Evolutionary conservation across 495 filamentous ascomycete species (phyloP), one percentile per base, ranked within the genome.

Genomic region (Cetradonia linearis): DNA sequence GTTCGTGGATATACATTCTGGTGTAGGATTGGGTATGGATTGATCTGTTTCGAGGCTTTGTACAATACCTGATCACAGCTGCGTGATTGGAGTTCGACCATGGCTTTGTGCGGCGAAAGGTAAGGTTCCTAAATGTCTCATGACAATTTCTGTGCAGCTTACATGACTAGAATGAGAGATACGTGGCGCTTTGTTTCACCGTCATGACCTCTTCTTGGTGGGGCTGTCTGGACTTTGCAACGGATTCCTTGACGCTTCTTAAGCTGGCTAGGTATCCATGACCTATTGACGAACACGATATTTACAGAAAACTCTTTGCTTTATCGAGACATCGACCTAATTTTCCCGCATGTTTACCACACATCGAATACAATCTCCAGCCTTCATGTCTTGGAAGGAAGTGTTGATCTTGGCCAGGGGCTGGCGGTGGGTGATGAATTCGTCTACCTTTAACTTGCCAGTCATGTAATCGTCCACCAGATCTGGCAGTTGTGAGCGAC

Each of bases 341-440:
- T n/a, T 58, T 50, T 67, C 53, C 61, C 58, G 70, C 70, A 73
- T 74, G 56, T 80, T 73, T 33, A 81, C 76, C 9, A 87, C 94
- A 63, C 88, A 95, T 50, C 93, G 86, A 65, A 98, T 92, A 73
- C 93, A 98, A 71, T 97, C 90, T 42, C 93, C 93, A 56, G 81
- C 76, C 81, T 95, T 95, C 93, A 98, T 98, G 72, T 86, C 81
- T 54, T 88, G 81, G 64, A 98, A 98, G 13, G 90, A 91, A 23
- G 76, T 77, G 78, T 96, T 96, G 76, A 98, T 96, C 54, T 83
- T 78, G 28, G 70, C 69, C 50, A 98, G 78, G 9, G 76, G 75
- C 80, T 94, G 86, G 48, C 93, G 85, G 78, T 98, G 94, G 33
- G 93, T 98, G 75, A 98, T 97, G 79, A 97, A 97, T 78, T 98